Percentiles rank a stretch among this genome's conserved stretches.
These are phyloP conservation scores for Juncus inflexus DNA, from an alignment of 176 grass and related monocot genomes.

Conservation along the genomic window DNA sequence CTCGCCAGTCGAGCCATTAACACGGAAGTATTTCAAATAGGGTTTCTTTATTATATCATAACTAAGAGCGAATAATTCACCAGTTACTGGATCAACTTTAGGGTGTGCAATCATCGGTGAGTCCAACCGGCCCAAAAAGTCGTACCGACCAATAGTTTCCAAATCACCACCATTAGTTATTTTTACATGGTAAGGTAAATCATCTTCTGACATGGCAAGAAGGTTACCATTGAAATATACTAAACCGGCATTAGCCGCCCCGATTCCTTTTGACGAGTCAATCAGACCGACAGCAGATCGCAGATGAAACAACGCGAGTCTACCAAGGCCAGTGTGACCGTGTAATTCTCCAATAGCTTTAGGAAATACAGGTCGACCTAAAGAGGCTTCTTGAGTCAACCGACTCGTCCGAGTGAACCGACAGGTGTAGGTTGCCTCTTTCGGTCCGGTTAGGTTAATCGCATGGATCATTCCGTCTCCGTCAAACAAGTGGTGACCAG, in stretches of 20 bases:
- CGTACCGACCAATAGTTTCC: constrained; percentile 45
- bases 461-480: constrained; percentile 97
- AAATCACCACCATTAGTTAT: constrained; percentile 49
- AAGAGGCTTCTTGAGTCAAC: constrained; percentile 47
- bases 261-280: constrained; percentile 50
- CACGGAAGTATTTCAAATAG: constrained; percentile 69
- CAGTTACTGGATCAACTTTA: constrained; percentile 50
- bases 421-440: constrained; percentile 59
- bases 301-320: constrained; percentile 68
- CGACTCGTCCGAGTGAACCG: constrained; percentile 66
- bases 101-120: constrained; percentile 87
- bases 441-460: constrained; percentile 39
- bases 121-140: constrained; percentile 55
- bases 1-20: constrained; percentile 35
- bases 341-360: constrained; percentile 97
- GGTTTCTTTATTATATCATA: constrained; percentile 73
- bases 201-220: constrained; percentile 96
- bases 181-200: constrained; percentile 75
- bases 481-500: constrained; percentile 87
- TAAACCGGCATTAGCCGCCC: constrained; percentile 84
- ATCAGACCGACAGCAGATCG: constrained; percentile 50
- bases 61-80: constrained; percentile 81
- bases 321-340: constrained; percentile 55
- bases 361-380: constrained; percentile 51
- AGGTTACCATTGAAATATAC: constrained; percentile 74